Conservation (phyloP, 495 filamentous ascomycete genomes). For the Sordaria brevicollis region DNA sequence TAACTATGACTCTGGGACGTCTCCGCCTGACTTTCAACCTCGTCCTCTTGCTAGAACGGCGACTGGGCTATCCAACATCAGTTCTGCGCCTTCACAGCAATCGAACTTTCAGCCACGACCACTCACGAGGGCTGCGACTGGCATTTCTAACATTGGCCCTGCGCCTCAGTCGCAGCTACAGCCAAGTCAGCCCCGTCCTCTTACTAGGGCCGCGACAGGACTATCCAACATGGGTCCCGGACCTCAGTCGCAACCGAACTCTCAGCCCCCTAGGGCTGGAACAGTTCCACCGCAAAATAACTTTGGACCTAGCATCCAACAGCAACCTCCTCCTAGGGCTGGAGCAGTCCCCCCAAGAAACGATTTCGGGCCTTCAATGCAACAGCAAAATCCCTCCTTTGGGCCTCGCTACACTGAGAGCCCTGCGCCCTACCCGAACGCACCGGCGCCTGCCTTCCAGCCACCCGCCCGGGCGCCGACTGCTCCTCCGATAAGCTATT, state of each 20-base stretch:
- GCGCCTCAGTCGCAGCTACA: constrained; percentile 10
- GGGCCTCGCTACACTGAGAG: constrained; percentile 19
- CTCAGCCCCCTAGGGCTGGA: not conserved
- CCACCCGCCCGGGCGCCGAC: constrained; percentile 20
- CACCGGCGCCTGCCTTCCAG: constrained; percentile 25
- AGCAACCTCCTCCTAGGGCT: constrained; percentile 1
- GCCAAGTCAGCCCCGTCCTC: not conserved
- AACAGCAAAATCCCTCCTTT: constrained; percentile 10
- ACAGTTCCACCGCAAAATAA: constrained; percentile 5
- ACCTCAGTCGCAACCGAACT: not conserved
- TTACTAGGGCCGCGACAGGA: not conserved
- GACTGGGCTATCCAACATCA: not conserved
- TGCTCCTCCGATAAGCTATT: constrained; percentile 4
- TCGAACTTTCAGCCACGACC: not conserved
- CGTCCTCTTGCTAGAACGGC: not conserved
- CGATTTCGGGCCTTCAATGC: constrained; percentile 6
- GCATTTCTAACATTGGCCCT: constrained; percentile 42
- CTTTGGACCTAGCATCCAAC: constrained; percentile 3
- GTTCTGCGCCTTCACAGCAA: not conserved
- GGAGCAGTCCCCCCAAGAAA: constrained; percentile 3
- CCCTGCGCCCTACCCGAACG: constrained; percentile 21
- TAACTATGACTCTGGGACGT: not conserved
- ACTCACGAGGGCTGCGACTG: constrained; percentile 38
- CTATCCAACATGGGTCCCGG: not conserved
- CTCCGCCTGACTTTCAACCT: not conserved